Evolutionary conservation across 768 basidiomycete genomes (phyloP).

Genomic region (Saitozyma podzolica): DNA sequence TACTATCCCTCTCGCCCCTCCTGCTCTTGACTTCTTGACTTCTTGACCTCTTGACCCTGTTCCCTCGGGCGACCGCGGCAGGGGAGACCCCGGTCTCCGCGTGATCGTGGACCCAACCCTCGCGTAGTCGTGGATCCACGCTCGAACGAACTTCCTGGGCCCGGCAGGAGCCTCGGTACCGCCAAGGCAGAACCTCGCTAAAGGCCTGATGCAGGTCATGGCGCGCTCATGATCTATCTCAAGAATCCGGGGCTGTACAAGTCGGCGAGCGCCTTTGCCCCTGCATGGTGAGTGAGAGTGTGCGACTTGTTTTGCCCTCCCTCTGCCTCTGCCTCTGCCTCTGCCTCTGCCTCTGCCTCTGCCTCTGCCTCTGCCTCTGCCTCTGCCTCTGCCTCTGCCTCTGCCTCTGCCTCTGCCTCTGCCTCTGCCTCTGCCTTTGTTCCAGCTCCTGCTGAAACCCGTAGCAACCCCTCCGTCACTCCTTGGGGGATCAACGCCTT

Average conservation of each 20-base stretch:
- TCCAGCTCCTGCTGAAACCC: slow-evolving; percentile 51
- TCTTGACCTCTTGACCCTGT: too few species aligned
- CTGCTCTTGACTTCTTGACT: too few species aligned
- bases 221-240: slow-evolving; percentile 87
- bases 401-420: not conserved
- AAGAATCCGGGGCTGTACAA: slow-evolving; percentile 69
- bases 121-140: too few species aligned
- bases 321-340: not conserved
- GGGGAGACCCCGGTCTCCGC: not conserved
- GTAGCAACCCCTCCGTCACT: slow-evolving; percentile 75
- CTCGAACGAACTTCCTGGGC: too few species aligned
- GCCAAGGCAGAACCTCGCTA: not conserved
- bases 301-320: too few species aligned
- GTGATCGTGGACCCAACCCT: not conserved
- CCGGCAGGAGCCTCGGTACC: too few species aligned
- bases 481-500: slow-evolving; percentile 95
- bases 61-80: too few species aligned
- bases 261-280: slow-evolving; percentile 79
- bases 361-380: not conserved
- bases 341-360: not conserved
- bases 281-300: slow-evolving; percentile 50
- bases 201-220: slow-evolving; percentile 65
- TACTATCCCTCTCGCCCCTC: too few species aligned
- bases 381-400: too few species aligned
- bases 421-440: slow-evolving; percentile 37